Conservation (phyloP, 2,329 filamentous ascomycete genomes). For the Iodosphaeria phyllophila region DNA sequence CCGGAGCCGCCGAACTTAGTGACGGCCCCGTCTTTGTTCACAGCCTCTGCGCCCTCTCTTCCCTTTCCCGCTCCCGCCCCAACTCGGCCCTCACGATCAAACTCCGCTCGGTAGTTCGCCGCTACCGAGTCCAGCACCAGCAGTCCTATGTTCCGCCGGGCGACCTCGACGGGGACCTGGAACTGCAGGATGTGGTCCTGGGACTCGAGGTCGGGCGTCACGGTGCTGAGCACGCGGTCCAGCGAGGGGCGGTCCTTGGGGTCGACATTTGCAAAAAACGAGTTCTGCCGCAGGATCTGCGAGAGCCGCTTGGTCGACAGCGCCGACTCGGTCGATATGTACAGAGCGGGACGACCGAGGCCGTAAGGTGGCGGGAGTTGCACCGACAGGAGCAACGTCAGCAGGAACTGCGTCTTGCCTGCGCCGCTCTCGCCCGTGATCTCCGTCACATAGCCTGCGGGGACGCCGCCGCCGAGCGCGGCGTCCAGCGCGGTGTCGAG, state of each 20-base stretch:
- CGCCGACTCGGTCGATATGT: constrained; percentile 82
- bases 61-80: too few relatives aligned
- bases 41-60: too few relatives aligned
- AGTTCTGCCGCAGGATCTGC: constrained; percentile 57
- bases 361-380: constrained; percentile 64
- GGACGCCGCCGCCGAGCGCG: constrained; percentile 59
- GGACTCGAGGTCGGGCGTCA: constrained; percentile 75
- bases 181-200: constrained; percentile 91
- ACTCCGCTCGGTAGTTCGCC: constrained; percentile 89
- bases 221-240: constrained; percentile 60
- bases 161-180: constrained; percentile 74
- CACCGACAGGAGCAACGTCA: constrained; percentile 65
- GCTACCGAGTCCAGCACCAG: constrained; percentile 82
- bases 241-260: constrained; percentile 36
- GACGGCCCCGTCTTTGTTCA: too few relatives aligned
- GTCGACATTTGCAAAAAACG: constrained; percentile 26
- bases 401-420: constrained; percentile 87
- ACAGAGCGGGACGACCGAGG: constrained; percentile 57
- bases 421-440: constrained; percentile 84
- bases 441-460: constrained; percentile 67
- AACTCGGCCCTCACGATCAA: constrained; percentile 42
- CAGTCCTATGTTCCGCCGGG: constrained; percentile 59
- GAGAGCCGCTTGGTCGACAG: constrained; percentile 65
- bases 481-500: constrained; percentile 56
- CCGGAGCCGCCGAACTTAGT: constrained; percentile 26